Base-by-base conservation (phyloP, 2,329 filamentous ascomycete genomes). In the Diaporthe sp. region DNA sequence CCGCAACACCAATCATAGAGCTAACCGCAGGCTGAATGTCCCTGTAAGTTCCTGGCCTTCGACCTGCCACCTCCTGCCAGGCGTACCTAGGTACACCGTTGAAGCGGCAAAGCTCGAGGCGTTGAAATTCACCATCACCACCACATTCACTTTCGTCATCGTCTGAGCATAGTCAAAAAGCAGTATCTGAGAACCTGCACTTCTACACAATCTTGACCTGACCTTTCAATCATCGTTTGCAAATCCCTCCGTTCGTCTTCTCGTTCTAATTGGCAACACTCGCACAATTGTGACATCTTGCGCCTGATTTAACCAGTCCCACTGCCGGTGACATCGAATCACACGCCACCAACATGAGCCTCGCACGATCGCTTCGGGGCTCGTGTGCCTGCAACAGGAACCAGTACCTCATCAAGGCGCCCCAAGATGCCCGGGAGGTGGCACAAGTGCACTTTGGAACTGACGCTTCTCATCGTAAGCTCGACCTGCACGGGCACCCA, bases 341-440 rank as follows among this genome's bases (percentile, higher is more conserved):
- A 25, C 13, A 22, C 6, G 28, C 59, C 59, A 70, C 34, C 49
- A 76, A 51, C 58, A 90, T 90, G 89, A 87, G 82, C 80, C 82
- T 84, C 69, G 81, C 84, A 74, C 86, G 89, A 76, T 88, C 89
- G 53, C 89, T 98, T 74, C 91, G 90, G 78, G 95, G 95, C 80
- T 91, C 92, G 78, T 98, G 96, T 86, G 92, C 93, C 72, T 98
- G 96, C 83, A 95, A 95, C 74, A 92, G 96, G 77, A 98, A 97
- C 81, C 89, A 92, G 81, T 98, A 98, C 85, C 88, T 92, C 75
- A 91, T 98, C 79, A 85, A 90, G 61, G 88, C 96, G 34, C 95
- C 95, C 1, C 83, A 87, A 28, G 84, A 88, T 79, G 86, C 89
- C 55, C 84, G 86, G 53, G 86, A 91, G 46, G 85, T 89, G 69